Evolutionary conservation across 1,284 basidiomycete genomes (phyloP).

Genomic region (Austroboletus rostrupii): DNA sequence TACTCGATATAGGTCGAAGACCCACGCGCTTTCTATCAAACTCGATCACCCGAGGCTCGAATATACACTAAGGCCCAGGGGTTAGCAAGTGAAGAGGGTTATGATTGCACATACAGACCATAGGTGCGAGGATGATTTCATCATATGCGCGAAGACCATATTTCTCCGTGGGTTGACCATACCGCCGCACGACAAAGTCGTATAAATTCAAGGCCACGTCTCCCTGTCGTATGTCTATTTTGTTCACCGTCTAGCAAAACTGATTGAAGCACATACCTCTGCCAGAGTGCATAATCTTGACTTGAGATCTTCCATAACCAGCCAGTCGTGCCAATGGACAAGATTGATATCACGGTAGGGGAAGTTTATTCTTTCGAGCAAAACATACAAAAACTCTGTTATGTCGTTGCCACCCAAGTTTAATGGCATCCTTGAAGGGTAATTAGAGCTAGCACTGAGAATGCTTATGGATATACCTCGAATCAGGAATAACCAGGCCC

Average conservation of each 20-base stretch:
- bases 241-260: neutral
- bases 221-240: constrained; percentile 48
- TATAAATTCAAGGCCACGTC: constrained; percentile 86
- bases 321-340: constrained; percentile 77
- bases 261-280: constrained; percentile 55
- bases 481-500: constrained; percentile 85
- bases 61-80: constrained; percentile 63
- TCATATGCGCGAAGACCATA: constrained; percentile 92
- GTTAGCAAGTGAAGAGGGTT: constrained; percentile 6
- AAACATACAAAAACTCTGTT: constrained; percentile 80
- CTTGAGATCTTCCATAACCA: constrained; percentile 86
- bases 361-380: constrained; percentile 81
- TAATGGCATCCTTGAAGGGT: constrained; percentile 65
- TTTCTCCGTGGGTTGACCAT: constrained; percentile 77
- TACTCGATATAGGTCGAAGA: constrained; percentile 43
- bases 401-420: constrained; percentile 93
- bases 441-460: constrained; percentile 5
- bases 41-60: constrained; percentile 89
- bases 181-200: constrained; percentile 83
- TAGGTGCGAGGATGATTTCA: constrained; percentile 92
- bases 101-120: constrained; percentile 50
- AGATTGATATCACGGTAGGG: constrained; percentile 86
- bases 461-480: constrained; percentile 53
- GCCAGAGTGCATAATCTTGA: constrained; percentile 76
- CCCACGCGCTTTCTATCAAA: constrained; percentile 74